Evolutionary conservation across 2,329 filamentous ascomycete genomes (phyloP).

Genomic region (Paracoccidioides lutzii): DNA sequence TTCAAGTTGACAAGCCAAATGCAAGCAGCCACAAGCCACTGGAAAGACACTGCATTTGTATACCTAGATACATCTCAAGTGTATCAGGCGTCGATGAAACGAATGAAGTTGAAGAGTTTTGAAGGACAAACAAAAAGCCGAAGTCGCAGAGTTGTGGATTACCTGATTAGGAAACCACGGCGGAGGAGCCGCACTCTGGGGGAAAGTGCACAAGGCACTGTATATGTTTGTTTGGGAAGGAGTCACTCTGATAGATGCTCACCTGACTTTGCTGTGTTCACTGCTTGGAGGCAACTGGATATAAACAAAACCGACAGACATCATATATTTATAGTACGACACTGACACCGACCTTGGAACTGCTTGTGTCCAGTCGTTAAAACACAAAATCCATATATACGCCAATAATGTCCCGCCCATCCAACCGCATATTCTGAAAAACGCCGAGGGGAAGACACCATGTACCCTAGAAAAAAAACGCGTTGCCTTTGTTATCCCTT

Average conservation of each 20-base stretch:
- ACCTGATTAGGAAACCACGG: slow-evolving; percentile 1
- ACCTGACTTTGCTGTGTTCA: background rate
- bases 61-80: background rate
- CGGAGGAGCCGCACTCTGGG: too few relatives aligned
- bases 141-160: background rate
- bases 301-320: too few relatives aligned
- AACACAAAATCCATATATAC: background rate
- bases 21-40: background rate
- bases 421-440: background rate
- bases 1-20: background rate
- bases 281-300: too few relatives aligned
- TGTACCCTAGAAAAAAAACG: slow-evolving; percentile 65
- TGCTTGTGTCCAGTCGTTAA: too few relatives aligned
- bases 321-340: background rate
- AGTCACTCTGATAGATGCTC: background rate
- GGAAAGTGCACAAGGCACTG: background rate
- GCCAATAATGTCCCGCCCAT: background rate
- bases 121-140: background rate
- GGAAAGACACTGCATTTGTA: background rate
- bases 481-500: slow-evolving; percentile 78
- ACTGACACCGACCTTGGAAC: too few relatives aligned
- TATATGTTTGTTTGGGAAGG: background rate
- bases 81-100: background rate
- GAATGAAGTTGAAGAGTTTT: background rate
- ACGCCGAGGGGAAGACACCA: background rate